Evolutionary conservation across 345 rosid genomes (phyloP), one percentile per base, ranked within the genome.

Genomic region (Arabidopsis thaliana): DNA sequence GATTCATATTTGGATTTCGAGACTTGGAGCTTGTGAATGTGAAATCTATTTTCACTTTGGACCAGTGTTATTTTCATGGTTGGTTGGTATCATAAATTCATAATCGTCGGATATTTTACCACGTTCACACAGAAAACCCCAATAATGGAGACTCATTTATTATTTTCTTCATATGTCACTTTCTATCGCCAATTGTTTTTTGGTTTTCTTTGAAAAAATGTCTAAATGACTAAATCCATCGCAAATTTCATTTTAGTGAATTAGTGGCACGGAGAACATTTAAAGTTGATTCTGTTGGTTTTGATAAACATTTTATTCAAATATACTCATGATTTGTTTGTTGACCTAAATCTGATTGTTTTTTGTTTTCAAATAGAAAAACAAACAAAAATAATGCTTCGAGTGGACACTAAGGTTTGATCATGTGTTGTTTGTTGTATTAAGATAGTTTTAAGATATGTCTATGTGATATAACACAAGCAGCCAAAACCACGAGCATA

Each of bases 401-500:
- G 33, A 56, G 66, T 56, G 36, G 33, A 73, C 49, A 55, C 14
- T 30, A 49, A 67, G 64, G 30, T 23, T 42, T 40, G 40, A 16
- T 16, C 20, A 16, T 16, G 20, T 16, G 20, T 16, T 16, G 20
- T 16, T 16, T 16, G 20, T 16, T 16, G 20, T 16, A 16, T 69
- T 34, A 41, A 55, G 49, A 64, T 61, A 55, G 46, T 55, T 37
- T 36, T 20, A 73, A 45, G 65, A 41, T 36, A 41, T 46, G 32
- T 28, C 2, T 28, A 28, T 28, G 3, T 16, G 22, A 59, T 42
- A 66, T 45, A 62, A 42, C 59, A 76, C 51, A 62, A 69, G 51
- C 61, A 59, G 59, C 65, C 80, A 76, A 77, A 70, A 62, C 32
- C 45, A 68, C 57, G 41, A 76, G 64, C 48, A 16, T 16, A 16